A percentile compares a stretch with the other conserved stretches of the same genome.
These are phyloP conservation scores for Kodamaea sp. DNA, from an alignment of 1,139 yeast species.

Conservation along the genomic window DNA sequence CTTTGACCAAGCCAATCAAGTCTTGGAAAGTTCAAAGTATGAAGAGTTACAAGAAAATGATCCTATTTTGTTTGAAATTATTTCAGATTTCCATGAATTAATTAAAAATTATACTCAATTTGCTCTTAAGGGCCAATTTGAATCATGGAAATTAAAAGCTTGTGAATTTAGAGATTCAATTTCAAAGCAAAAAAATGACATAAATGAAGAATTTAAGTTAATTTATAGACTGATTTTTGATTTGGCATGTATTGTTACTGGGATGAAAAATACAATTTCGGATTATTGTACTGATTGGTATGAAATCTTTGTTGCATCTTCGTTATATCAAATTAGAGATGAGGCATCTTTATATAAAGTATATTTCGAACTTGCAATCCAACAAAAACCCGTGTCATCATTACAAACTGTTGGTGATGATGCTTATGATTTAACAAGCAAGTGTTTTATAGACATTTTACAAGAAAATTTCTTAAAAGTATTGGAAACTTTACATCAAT, in stretches of 20 bases:
- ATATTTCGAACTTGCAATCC: constrained; percentile 31
- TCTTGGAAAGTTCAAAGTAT: constrained; percentile 40
- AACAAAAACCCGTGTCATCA: constrained; percentile 32
- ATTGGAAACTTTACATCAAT: constrained; percentile 55
- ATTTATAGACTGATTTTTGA: constrained; percentile 43
- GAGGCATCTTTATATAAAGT: constrained; percentile 32
- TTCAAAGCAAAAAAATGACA: constrained; percentile 21
- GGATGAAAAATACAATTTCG: constrained; percentile 51
- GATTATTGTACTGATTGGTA: constrained; percentile 60
- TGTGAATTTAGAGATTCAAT: constrained; percentile 49
- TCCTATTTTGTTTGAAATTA: constrained; percentile 33
- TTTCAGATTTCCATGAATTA: constrained; percentile 45
- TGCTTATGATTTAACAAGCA: constrained; percentile 43
- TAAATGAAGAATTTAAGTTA: constrained; percentile 18
- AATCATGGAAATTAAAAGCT: constrained; percentile 48
- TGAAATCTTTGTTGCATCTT: constrained; percentile 61
- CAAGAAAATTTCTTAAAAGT: constrained; percentile 58
- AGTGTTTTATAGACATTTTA: constrained; percentile 58
- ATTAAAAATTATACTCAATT: constrained; percentile 40
- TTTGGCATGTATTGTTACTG: constrained; percentile 46
- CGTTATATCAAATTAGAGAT: constrained; percentile 56
- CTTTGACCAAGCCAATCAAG: constrained; percentile 51
- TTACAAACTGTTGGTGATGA: constrained; percentile 11
- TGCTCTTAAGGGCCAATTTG: constrained; percentile 40
- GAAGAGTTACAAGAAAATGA: constrained; percentile 31